Evolutionary conservation across 2,329 filamentous ascomycete genomes (phyloP), one percentile per base, ranked within the genome.

Genomic region (Polytolypa hystricis): DNA sequence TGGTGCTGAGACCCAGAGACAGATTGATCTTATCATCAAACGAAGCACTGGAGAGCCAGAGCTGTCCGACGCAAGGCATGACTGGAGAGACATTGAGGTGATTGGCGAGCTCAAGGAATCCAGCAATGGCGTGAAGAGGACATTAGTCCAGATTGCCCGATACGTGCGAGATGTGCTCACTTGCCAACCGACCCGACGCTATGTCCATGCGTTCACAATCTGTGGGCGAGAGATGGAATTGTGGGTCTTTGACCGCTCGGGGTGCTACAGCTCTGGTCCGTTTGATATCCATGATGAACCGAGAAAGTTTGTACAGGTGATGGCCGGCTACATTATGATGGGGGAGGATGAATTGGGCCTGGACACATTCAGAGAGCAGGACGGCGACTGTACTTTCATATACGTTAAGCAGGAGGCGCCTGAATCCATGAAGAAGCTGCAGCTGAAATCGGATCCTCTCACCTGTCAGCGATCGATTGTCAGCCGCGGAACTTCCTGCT

Each of bases 221-320:
- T 37, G 29, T 33, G 42, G 44, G 9, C 33, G 20, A 10, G 15
- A 15, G 8, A 51, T 57, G 44, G 45, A 50, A 36, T 37, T 47
- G 10, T 59, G 43, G 52, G 46, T 56, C 17, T 55, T 55, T 37
- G 51, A 58, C 39, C 34, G 34, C 21, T 36, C 34, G 11, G 34
- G 34, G 1, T 25, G 14, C 2, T 36, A 18, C 16, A 36, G 34
- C 34, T 30, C 25, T 11, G 25, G 34, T 11, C 3, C 9, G 34
- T 52, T 58, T 39, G 45, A 58, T 40, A 49, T 58, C 19, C 40
- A 50, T 30, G 41, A 50, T 36, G 42, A 56, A 26, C 51, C 50
- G 7, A 37, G 54, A 39, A 41, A 35, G 30, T 55, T 57, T 21
- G 40, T 56, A 21, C 43, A 40, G 32, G 42, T 47, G 26, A 42